Percentiles rank a stretch among this genome's conserved stretches.
These are phyloP conservation scores for Porcisia deanei DNA, from an alignment of 208 protist genomes.

Conservation along the genomic window DNA sequence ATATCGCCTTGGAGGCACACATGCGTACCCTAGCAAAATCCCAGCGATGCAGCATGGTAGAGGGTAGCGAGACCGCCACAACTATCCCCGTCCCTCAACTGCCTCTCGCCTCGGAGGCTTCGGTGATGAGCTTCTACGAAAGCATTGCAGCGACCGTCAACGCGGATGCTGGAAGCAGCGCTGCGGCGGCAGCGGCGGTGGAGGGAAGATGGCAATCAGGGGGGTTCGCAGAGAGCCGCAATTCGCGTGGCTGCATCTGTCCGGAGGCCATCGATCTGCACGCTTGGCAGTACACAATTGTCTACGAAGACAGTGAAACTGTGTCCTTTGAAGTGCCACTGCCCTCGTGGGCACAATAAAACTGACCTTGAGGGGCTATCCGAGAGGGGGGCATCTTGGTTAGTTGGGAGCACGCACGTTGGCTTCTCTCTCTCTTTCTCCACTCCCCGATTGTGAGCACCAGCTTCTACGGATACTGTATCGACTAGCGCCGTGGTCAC, in stretches of 20 bases:
- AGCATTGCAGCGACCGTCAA: not conserved
- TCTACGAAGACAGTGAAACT: slow-evolving; percentile 13
- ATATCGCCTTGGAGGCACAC: slow-evolving; percentile 34
- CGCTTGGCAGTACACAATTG: slow-evolving; percentile 63
- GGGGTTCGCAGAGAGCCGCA: slow-evolving; percentile 13
- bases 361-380: not conserved
- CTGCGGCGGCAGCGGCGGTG: not conserved
- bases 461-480: not conserved
- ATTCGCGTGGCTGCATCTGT: slow-evolving; percentile 40
- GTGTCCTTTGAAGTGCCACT: slow-evolving; percentile 38
- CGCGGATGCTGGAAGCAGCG: not conserved
- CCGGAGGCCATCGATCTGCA: slow-evolving; percentile 65
- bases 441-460: no score
- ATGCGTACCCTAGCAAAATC: slow-evolving; percentile 14
- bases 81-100: not conserved
- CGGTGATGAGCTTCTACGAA: slow-evolving; percentile 1
- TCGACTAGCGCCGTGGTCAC: not conserved
- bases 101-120: not conserved
- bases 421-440: not conserved
- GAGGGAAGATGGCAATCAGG: not conserved
- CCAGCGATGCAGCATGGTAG: not conserved
- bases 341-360: slow-evolving; percentile 32
- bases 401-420: not conserved
- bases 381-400: not conserved
- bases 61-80: not conserved